phyloP scores from a whole-genome alignment of 2,329 filamentous ascomycete genomes.

The Acarospora socialis region DNA sequence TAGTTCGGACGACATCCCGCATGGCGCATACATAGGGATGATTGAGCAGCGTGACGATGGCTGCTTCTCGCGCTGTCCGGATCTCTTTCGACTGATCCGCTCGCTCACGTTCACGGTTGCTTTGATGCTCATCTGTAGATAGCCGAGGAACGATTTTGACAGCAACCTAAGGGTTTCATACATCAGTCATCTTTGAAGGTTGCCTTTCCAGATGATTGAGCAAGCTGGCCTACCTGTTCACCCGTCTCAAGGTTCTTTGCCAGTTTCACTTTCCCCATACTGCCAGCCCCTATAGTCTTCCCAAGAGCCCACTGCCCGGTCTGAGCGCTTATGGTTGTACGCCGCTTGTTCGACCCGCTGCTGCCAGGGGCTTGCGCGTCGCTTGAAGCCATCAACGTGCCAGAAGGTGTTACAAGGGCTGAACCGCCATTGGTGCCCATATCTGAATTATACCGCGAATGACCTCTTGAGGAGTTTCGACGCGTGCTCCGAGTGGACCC shows the following conservation, averaged over 20 bases:
- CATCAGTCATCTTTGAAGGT: too few species aligned
- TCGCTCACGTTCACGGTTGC: slow-evolving; percentile 61
- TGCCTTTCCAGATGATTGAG: not conserved
- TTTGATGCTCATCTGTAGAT: slow-evolving; percentile 69
- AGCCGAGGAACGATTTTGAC: slow-evolving; percentile 94
- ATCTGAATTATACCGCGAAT: slow-evolving; percentile 30
- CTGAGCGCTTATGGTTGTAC: slow-evolving; percentile 76
- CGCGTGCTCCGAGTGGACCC: slow-evolving; percentile 38
- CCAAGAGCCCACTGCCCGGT: slow-evolving; percentile 90
- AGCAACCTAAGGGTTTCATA: slow-evolving; percentile 49
- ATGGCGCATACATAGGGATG: slow-evolving; percentile 95
- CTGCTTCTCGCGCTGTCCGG: slow-evolving; percentile 83
- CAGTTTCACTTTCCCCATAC: slow-evolving; percentile 98
- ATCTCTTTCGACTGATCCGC: slow-evolving; percentile 96
- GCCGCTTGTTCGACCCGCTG: slow-evolving; percentile 27
- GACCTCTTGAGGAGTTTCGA: slow-evolving; percentile 25
- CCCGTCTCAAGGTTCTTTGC: slow-evolving; percentile 79
- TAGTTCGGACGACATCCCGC: slow-evolving; percentile 86
- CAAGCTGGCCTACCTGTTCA: slow-evolving; percentile 56
- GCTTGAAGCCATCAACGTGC: slow-evolving; percentile 17
- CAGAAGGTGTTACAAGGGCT: slow-evolving; percentile 36
- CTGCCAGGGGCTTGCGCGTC: slow-evolving; percentile 34
- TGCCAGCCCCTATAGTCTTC: slow-evolving; percentile 93
- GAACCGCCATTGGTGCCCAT: slow-evolving; percentile 40
- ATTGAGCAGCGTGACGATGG: slow-evolving; percentile 85